Evolutionary conservation across 768 basidiomycete genomes (phyloP).

Genomic region (Hydnomerulius pinastri): DNA sequence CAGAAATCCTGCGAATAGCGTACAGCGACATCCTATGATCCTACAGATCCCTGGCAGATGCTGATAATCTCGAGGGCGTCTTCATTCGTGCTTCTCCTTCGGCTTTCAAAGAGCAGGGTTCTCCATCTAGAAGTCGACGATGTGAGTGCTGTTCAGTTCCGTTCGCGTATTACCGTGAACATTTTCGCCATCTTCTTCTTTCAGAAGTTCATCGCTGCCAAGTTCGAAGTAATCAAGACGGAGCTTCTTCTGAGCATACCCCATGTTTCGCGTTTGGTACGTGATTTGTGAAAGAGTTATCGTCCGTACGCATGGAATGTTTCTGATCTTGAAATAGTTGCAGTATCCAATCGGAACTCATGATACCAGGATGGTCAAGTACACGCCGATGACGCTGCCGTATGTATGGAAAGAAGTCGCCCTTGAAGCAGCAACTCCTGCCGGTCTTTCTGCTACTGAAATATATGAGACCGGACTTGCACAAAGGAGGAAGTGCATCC

Average conservation of each 20-base stretch:
- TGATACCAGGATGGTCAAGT: constrained; percentile 19
- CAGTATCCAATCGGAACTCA: constrained; percentile 10
- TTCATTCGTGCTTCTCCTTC: constrained; percentile 21
- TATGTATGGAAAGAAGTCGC: constrained; percentile 18
- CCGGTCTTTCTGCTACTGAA: neutral
- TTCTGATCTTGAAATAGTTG: constrained; percentile 15
- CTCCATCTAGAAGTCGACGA: constrained; percentile 28
- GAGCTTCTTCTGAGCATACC: constrained; percentile 8
- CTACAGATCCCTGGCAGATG: constrained; percentile 14
- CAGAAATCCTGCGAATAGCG: constrained; percentile 1
- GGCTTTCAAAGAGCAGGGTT: constrained; percentile 18
- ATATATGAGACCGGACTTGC: neutral
- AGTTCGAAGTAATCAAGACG: constrained; percentile 23
- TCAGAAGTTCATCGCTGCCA: constrained; percentile 17
- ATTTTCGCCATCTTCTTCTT: neutral
- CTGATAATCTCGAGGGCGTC: constrained; percentile 19
- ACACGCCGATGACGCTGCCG: constrained; percentile 13
- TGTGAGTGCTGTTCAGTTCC: constrained; percentile 2
- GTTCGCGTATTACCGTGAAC: too few species aligned
- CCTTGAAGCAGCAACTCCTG: neutral
- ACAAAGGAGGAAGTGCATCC: constrained; percentile 18
- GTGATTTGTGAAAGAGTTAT: neutral
- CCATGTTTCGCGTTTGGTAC: constrained; percentile 19
- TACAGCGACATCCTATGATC: neutral
- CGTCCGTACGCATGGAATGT: neutral